Base-by-base conservation (phyloP, 495 filamentous ascomycete genomes). In the Viridothelium virens region DNA sequence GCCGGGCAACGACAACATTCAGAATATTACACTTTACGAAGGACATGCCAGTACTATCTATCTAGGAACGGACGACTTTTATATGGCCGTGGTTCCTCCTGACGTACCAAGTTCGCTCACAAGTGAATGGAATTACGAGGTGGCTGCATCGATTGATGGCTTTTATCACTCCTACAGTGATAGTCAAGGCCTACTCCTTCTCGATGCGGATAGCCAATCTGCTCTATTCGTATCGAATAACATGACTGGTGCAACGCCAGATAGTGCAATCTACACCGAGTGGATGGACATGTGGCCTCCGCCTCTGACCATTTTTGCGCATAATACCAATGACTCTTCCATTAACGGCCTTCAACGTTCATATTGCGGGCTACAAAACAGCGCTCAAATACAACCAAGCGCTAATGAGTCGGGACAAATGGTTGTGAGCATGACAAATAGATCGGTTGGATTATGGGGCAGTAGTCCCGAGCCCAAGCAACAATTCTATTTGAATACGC, bases 121-220 rank as follows among this genome's bases (percentile, higher is more conserved):
- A 0, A 86, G 86, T 9, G 74, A 71, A 2, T 97, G 89, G 75
- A 88, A 85, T 66, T 92, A 91, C 71, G 79, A 93, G 69, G 77
- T 99, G 4, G 89, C 90, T 2, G 87, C 85, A n/a, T 97, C 94
- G 6, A 87, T 87, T 47, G 89, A 95, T 68, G 81, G 70, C 0
- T 86, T 78, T 61, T 96, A 90, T 74, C 87, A 91, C 73, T 81
- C 72, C 12, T 87, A 83, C 64, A 74, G 81, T 56, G 68, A 66
- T 48, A 72, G 79, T 1, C 59, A 76, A 9, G 72, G 73, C 2
- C 77, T 96, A 31, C 81, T 81, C 66, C 84, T 90, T 68, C 80
- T 96, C 39, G 95, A 97, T 71, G 89, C 89, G 31, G 95, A 97
- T 74, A 82, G 81, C 34, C 78, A 78, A 31, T 84, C 89, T 0